phyloP scores from a whole-genome alignment of 1,284 basidiomycete species.

The Peniophora sp. region DNA sequence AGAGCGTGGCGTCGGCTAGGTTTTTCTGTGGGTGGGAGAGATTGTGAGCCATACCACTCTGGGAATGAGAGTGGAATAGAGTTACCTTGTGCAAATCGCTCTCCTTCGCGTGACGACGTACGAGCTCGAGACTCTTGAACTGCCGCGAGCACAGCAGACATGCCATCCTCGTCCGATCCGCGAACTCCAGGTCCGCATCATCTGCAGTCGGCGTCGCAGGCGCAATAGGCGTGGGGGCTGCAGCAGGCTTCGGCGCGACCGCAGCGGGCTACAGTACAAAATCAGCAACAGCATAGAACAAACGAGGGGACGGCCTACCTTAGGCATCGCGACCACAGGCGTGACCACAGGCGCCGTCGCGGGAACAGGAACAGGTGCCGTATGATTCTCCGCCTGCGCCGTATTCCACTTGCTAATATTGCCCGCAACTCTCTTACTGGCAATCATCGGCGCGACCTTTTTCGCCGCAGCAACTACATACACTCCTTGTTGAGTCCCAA shows the following conservation, averaged over 20 bases:
- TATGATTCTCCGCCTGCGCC: constrained; percentile 69
- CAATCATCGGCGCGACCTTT: constrained; percentile 76
- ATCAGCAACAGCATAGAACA: too few relatives aligned
- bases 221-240: background rate
- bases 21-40: constrained; percentile 57
- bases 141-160: constrained; percentile 88
- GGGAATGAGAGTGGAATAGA: constrained; percentile 4
- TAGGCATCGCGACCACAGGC: too few relatives aligned
- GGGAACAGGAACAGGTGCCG: constrained; percentile 13
- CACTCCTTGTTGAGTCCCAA: constrained; percentile 13
- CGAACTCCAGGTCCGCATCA: constrained; percentile 65
- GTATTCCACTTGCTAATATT: constrained; percentile 95
- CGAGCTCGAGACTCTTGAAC: constrained; percentile 80
- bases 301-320: background rate
- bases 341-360: constrained; percentile 8
- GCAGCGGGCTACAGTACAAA: background rate
- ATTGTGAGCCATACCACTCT: constrained; percentile 7
- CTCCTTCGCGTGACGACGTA: constrained; percentile 82
- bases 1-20: constrained; percentile 58
- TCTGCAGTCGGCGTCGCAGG: background rate
- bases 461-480: constrained; percentile 51
- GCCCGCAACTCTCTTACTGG: constrained; percentile 84
- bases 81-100: constrained; percentile 86
- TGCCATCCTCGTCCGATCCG: constrained; percentile 62
- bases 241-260: background rate